Base-by-base conservation (phyloP, 768 basidiomycete genomes). In the Naganishia vaughanmartiniae region DNA sequence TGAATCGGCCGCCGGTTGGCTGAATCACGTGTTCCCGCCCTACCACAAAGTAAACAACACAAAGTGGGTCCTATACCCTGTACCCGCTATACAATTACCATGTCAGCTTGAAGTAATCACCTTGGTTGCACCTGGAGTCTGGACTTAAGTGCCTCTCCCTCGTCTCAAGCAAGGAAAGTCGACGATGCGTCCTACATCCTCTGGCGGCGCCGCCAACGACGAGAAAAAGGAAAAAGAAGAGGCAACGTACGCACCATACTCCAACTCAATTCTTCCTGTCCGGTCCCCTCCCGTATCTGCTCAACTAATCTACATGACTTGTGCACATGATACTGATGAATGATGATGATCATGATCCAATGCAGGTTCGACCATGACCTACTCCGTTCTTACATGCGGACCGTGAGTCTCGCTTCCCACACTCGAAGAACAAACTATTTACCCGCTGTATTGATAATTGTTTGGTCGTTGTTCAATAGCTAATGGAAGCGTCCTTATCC, bases 381-480 rank as follows among this genome's bases (percentile, higher is more conserved):
- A 21, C 60, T 63, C 10, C 60, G 60, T 5, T 42, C 60, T 5
- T 63, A 63, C 24, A 63, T 63, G 60, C 60, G 60, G 17, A 63
- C 36, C 24, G 60, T 45, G 46, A n/a, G 36, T 28, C 26, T 33
- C 55, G 11, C 19, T 19, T n/a, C 31, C 28, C 6, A 9, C 14
- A 6, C 7, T 9, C 45, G 15, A 46, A 36, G 12, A 36, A 12
- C 34, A n/a, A n/a, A n/a, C n/a, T n/a, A n/a, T 36, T 36, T 36
- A 36, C 6, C 10, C 42, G 9, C 12, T 2, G 14, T 17, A 58
- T 33, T 34, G 30, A 55, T 19, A 55, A 2, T 5, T 55, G 28
- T 3, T 55, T 33, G n/a, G 53, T 15, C 53, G 4, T 11, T 54
- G 4, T 31, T 33, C 10, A 3, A 39, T 15, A 63, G 60, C 39